Evolutionary conservation across 345 rosid species (phyloP), one percentile per base, ranked within the genome.

Genomic region (Boechera retrofracta): DNA sequence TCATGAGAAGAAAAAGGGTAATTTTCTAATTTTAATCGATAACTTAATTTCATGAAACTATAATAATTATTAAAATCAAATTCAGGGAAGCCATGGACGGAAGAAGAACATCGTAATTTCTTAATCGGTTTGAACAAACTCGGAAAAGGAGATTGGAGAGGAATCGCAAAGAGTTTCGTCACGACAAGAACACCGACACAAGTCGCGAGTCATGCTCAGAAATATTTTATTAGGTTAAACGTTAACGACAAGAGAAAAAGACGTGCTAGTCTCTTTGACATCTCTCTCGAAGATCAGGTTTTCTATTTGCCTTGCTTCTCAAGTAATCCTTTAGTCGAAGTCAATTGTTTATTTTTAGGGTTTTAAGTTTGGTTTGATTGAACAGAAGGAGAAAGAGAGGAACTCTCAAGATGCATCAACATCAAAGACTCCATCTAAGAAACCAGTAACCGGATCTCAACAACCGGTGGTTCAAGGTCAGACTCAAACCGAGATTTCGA

Each of bases 141-240:
- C 0, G 89, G 94, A 8, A 91, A 84, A 83, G 97, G 97, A 21
- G 87, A 87, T 45, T 87, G 97, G 97, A 85, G 73, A 76, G 90
- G 90, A 10, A 91, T 91, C 16, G 74, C 97, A 7, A 85, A 78
- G 68, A 74, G 71, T 6, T 91, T 35, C 69, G 94, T 89, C 26
- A 68, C 56, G 4, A 85, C 84, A 12, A 81, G 92, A 64, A 84
- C 89, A 21, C 83, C 97, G 0, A 84, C 87, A 0, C 97, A 89
- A 66, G 91, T 90, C 24, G 96, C 93, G 0, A 87, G 93, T 67
- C 96, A 90, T 69, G 96, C 96, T 2, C 94, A 91, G 62, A 91
- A 91, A 73, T 86, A 84, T 71, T 91, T 83, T 47, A 74, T 79
- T 44, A 86, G 97, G 60, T 82, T 71, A 32, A 55, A 57, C 7